Evolutionary conservation across 75 land plant genomes (phyloP).

Genomic region (Picea sitchensis): DNA sequence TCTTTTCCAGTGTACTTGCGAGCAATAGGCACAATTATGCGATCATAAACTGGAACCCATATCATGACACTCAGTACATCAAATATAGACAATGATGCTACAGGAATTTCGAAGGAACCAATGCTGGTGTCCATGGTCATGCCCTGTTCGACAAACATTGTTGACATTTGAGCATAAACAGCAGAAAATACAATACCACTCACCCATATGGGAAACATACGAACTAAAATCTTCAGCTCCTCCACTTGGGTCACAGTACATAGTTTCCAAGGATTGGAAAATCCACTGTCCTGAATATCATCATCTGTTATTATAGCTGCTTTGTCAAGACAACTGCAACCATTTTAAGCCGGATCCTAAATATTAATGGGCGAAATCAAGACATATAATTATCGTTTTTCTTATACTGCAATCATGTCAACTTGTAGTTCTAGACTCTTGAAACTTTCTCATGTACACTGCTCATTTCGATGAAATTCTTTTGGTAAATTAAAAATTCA

Average conservation of each 20-base stretch:
- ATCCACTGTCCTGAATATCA: constrained; percentile 28
- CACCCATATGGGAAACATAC: constrained; percentile 76
- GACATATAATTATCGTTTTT: not conserved
- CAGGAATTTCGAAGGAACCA: constrained; percentile 58
- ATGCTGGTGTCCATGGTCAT: constrained; percentile 57
- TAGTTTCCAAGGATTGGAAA: constrained; percentile 59
- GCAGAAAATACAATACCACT: constrained; percentile 60
- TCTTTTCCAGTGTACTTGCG: constrained; percentile 58
- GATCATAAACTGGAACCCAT: constrained; percentile 84
- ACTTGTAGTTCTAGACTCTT: not conserved
- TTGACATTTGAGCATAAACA: constrained; percentile 69
- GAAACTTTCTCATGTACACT: not conserved
- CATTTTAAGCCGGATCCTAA: not conserved
- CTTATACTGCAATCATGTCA: not conserved
- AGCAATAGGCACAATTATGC: constrained; percentile 61
- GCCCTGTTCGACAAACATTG: constrained; percentile 79
- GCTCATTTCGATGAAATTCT: not conserved
- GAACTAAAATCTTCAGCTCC: constrained; percentile 60
- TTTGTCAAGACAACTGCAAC: constrained; percentile 50
- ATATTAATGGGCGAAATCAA: not conserved
- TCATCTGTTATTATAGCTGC: constrained; percentile 43
- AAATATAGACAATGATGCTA: constrained; percentile 68
- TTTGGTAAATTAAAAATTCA: not conserved
- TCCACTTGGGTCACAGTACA: constrained; percentile 81
- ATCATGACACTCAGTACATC: constrained; percentile 70